Evolutionary conservation across 2,329 filamentous ascomycete genomes (phyloP), one percentile per base, ranked within the genome.

Genomic region (Pyricularia grisea): DNA sequence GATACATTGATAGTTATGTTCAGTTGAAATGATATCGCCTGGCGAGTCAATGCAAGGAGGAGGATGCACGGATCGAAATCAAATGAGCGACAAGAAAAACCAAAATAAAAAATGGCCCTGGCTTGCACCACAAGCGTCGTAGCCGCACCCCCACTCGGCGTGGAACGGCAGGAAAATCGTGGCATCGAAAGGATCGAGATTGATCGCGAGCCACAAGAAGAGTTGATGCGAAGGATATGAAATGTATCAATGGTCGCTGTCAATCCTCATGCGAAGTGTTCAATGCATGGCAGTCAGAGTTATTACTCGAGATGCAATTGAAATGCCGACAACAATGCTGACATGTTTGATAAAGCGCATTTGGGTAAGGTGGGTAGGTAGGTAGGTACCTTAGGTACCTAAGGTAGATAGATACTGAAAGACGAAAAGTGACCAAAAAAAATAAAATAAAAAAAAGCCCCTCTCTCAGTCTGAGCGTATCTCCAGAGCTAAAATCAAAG

Each of bases 1-100:
- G 58, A 3, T 23, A 61, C n/a, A 27, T 27, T 23, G 58, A 61
- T 61, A 61, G 58, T 61, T 23, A 25, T 27, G 25, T 61, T n/a
- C 58, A 9, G n/a, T 61, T 61, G 58, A 61, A 61, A 61, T 61
- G 58, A 61, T 61, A 69, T 64, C 33, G 68, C 65, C 65, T 67
- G 68, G 65, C 68, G 66, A 69, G 68, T 67, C 60, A 69, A 69
- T 69, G 66, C 68, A 69, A n/a, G n/a, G n/a, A 42, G 66, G 68
- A 67, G 68, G 30, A 63, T 27, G 58, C 58, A 61, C 58, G 58
- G 58, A 27, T 61, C 33, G 68, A 67, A 67, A 67, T 36, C 65
- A 69, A 69, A 69, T 69, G 68, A 69, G 60, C 27, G 58, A 25
- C 2, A 11, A 28, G 25, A 65, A 42, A 31, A 30, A 55, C 20